Evolutionary conservation across 768 basidiomycete species (phyloP), one percentile per base, ranked within the genome.

Genomic region (Sistotremastrum niveocremeum): DNA sequence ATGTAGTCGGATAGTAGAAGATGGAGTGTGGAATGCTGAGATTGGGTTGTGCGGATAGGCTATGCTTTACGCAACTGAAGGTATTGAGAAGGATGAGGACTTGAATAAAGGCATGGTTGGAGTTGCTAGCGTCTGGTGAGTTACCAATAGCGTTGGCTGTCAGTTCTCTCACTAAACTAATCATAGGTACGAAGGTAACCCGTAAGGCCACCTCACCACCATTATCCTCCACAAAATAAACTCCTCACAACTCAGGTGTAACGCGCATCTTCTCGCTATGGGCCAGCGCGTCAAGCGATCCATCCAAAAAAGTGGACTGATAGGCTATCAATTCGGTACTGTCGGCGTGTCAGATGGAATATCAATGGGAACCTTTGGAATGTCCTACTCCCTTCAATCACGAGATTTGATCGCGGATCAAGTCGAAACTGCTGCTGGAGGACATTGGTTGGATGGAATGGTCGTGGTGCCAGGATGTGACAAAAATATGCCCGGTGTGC

Each of bases 401-500:
- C 79, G 95, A 52, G 95, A 99, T 67, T 74, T 98, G 41, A 99
- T 99, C 55, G 95, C 95, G 49, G 95, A 98, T 65, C 80, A 84
- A 59, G 93, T 99, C 12, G 94, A 98, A 67, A 87, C 87, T 7
- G 91, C 88, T 11, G 93, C 84, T 31, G 94, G 86, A 9, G 95
- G 94, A 4, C 95, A 99, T 60, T 95, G 93, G 79, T 76, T 99
- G 9, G 95, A 98, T 57, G 95, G 90, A 37, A 87, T 95, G 84
- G 89, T 97, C 36, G 90, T 89, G 49, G 72, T 99, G 45, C 95
- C 95, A 20, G 95, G 93, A 37, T 98, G 90, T 60, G 94, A 99
- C 70, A 99, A 99, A 69, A 99, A 99, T 67, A 98, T 99, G 94
- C 95, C 95, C n/a, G 95, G 95, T 50, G 93, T 95, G 35, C 70